Conservation (phyloP, 2,329 filamentous ascomycete species). For the Grosmannia clavigera region DNA sequence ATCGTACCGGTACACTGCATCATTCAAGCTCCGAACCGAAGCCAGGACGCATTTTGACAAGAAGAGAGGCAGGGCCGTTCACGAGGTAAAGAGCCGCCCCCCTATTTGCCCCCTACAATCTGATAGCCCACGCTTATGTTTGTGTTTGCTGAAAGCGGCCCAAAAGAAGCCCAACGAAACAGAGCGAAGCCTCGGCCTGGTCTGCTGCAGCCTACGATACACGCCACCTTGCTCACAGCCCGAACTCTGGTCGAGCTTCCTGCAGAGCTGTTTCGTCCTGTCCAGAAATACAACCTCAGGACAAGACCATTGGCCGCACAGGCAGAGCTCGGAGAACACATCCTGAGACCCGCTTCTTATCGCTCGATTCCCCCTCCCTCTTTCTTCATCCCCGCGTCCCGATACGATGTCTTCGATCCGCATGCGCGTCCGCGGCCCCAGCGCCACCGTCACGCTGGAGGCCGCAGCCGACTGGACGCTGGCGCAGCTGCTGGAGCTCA, state of each 20-base stretch:
- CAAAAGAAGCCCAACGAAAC: not conserved
- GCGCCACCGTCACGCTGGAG: conserved; percentile 57
- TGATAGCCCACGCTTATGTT: not conserved
- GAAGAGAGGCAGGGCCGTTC: not conserved
- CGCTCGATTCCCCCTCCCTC: not conserved
- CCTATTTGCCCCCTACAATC: not conserved
- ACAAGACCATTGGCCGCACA: not conserved
- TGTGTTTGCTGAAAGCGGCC: not conserved
- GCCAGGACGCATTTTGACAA: not conserved
- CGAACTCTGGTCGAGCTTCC: not conserved
- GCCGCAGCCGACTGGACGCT: conserved; percentile 58
- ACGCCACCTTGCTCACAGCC: not conserved
- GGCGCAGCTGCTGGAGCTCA: conserved; percentile 44
- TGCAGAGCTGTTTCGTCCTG: not conserved
- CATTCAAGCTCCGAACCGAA: too few species aligned
- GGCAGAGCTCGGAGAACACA: not conserved
- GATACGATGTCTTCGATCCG: conserved; percentile 34
- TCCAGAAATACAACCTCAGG: not conserved
- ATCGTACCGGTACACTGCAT: too few species aligned
- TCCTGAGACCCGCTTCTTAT: not conserved
- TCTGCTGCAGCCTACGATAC: not conserved
- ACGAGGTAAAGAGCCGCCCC: not conserved
- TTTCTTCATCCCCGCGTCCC: not conserved
- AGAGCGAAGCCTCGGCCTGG: not conserved
- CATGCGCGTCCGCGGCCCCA: conserved; percentile 62